phyloP scores from a whole-genome alignment of 495 filamentous ascomycete genomes.

The Xylaria acuta region DNA sequence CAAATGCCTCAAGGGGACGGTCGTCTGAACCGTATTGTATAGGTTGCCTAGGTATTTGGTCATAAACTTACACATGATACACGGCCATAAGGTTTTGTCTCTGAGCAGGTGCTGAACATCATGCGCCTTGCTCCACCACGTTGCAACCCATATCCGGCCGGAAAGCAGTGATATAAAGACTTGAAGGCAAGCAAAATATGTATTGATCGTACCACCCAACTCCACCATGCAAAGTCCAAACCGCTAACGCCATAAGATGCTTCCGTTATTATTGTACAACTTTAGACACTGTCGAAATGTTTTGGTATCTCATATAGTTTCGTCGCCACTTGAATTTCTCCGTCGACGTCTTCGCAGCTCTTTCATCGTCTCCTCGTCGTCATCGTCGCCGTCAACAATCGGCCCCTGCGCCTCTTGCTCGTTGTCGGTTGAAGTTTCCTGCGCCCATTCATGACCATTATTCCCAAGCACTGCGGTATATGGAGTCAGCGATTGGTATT shows the following conservation, averaged over 20 bases:
- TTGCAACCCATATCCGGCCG: background rate
- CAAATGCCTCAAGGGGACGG: background rate
- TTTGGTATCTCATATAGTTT: background rate
- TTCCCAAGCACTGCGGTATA: slow-evolving; percentile 55
- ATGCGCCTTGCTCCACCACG: background rate
- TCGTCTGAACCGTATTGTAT: background rate
- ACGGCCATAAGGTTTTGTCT: background rate
- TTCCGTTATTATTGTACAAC: slow-evolving; percentile 6
- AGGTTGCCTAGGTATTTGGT: background rate
- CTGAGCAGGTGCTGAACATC: background rate
- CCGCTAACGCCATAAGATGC: slow-evolving; percentile 16
- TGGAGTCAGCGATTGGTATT: slow-evolving; percentile 1
- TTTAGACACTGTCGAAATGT: background rate
- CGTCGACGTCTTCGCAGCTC: slow-evolving; percentile 35
- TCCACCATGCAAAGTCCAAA: background rate
- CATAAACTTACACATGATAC: background rate
- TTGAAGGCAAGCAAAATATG: background rate
- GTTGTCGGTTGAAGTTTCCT: slow-evolving; percentile 8
- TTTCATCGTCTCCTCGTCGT: slow-evolving; percentile 14
- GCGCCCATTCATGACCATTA: slow-evolving; percentile 60
- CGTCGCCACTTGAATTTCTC: slow-evolving; percentile 12
- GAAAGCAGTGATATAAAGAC: background rate
- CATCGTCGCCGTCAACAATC: background rate
- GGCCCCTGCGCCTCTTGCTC: slow-evolving; percentile 21
- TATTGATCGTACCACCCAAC: background rate